Percentiles rank a stretch among this genome's conserved stretches.
phyloP scores from a whole-genome alignment of 768 basidiomycete genomes.

The Xerocomellus dryophilus region DNA sequence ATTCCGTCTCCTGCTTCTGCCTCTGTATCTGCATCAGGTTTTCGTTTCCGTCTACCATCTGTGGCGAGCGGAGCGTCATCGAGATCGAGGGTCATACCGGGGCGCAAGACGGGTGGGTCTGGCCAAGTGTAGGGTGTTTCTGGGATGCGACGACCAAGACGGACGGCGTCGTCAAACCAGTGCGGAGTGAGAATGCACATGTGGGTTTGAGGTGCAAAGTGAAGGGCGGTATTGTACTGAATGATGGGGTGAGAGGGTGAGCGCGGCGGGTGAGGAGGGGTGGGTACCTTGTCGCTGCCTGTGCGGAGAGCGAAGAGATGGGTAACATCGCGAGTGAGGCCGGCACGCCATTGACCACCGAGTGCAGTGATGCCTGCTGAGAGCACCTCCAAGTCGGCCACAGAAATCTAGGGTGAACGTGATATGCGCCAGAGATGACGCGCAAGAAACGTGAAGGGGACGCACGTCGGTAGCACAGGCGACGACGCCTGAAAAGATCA shows the following conservation, averaged over 20 bases:
- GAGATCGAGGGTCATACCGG: constrained; percentile 16
- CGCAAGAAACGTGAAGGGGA: background rate
- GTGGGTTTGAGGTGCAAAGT: constrained; percentile 53
- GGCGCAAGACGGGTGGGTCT: constrained; percentile 51
- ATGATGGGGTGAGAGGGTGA: background rate
- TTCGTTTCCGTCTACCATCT: constrained; percentile 22
- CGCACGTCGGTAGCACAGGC: constrained; percentile 68
- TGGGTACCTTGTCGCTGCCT: constrained; percentile 42
- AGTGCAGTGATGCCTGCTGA: constrained; percentile 67
- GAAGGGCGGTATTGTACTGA: constrained; percentile 47
- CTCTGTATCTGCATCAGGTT: constrained; percentile 23
- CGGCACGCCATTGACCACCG: constrained; percentile 78
- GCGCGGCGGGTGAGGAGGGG: background rate
- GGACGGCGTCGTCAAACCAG: constrained; percentile 84
- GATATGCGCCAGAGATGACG: background rate
- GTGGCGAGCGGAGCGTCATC: constrained; percentile 17
- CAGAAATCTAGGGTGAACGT: constrained; percentile 45
- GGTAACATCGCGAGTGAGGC: constrained; percentile 81
- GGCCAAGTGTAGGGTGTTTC: constrained; percentile 71
- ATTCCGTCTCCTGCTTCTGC: constrained; percentile 17
- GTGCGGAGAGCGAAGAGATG: constrained; percentile 69
- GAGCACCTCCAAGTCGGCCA: constrained; percentile 68
- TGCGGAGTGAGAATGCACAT: constrained; percentile 80
- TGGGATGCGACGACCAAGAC: constrained; percentile 52
- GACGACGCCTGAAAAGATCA: constrained; percentile 81